Evolutionary conservation across 495 filamentous ascomycete species (phyloP).

Genomic region (Tuber calosporum): DNA sequence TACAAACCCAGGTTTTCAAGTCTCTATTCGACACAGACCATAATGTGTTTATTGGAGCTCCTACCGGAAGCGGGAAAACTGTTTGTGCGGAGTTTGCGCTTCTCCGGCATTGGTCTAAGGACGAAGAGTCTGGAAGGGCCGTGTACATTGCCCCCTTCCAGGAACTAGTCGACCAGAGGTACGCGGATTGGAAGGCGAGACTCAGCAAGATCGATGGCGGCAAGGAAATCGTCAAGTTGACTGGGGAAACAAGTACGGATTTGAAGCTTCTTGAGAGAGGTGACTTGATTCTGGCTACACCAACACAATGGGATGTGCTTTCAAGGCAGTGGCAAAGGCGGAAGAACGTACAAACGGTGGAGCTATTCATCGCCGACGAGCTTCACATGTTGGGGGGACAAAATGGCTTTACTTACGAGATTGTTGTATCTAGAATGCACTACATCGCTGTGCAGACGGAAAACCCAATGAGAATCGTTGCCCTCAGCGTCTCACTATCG

Average conservation of each 20-base stretch:
- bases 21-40: slow-evolving; percentile 82
- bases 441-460: slow-evolving; percentile 86
- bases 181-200: slow-evolving; percentile 76
- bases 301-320: slow-evolving; percentile 87
- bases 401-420: slow-evolving; percentile 85
- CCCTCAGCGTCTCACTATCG: slow-evolving; percentile 83
- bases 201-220: slow-evolving; percentile 66
- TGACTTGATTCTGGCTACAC: slow-evolving; percentile 88
- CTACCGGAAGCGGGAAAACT: slow-evolving; percentile 91
- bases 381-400: slow-evolving; percentile 92
- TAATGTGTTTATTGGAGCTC: slow-evolving; percentile 82
- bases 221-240: slow-evolving; percentile 89
- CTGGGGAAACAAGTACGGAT: slow-evolving; percentile 86
- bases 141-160: slow-evolving; percentile 97
- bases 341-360: slow-evolving; percentile 86
- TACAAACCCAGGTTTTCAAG: slow-evolving; percentile 96
- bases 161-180: slow-evolving; percentile 73
- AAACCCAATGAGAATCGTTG: slow-evolving; percentile 76
- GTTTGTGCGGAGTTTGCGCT: slow-evolving; percentile 93
- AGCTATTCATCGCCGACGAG: slow-evolving; percentile 92
- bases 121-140: slow-evolving; percentile 61
- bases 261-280: slow-evolving; percentile 80
- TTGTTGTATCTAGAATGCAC: slow-evolving; percentile 94
- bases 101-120: slow-evolving; percentile 74
- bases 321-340: slow-evolving; percentile 92